Conservation (phyloP, 1,139 yeast species). For the Geotrichum phurueaensis region DNA sequence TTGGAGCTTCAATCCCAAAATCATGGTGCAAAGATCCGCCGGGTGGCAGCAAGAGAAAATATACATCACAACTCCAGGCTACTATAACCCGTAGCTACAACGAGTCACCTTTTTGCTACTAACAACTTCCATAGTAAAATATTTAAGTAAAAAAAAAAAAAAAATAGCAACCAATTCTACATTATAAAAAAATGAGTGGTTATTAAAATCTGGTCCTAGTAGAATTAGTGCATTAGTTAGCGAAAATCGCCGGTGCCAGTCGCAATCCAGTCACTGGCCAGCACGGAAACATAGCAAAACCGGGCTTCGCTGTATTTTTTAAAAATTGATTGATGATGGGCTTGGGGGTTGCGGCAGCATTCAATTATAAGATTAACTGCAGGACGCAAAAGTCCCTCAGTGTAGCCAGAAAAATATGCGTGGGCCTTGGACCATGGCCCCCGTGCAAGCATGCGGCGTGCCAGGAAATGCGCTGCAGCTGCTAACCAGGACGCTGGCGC, state of each 20-base stretch:
- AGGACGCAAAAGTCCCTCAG: conserved; percentile 75
- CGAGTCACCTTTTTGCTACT: too few relatives aligned
- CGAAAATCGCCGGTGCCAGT: background rate
- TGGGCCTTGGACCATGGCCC: conserved; percentile 91
- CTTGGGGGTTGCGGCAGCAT: conserved; percentile 63
- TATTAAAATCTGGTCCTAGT: too few relatives aligned
- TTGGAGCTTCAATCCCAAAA: too few relatives aligned
- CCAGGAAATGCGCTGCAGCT: conserved; percentile 84
- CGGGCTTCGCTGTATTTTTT: conserved; percentile 84
- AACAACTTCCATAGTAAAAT: too few relatives aligned
- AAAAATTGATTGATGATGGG: conserved; percentile 76
- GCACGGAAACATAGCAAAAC: conserved; percentile 71
- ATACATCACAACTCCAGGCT: too few relatives aligned
- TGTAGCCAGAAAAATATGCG: conserved; percentile 85
- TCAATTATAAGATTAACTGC: conserved; percentile 67
- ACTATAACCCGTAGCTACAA: too few relatives aligned
- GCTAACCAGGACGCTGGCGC: conserved; percentile 94
- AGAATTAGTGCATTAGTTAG: too few relatives aligned
- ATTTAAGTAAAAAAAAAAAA: too few relatives aligned
- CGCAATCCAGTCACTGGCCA: conserved; percentile 70
- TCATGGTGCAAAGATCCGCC: too few relatives aligned
- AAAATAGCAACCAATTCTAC: too few relatives aligned
- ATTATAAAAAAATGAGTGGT: too few relatives aligned
- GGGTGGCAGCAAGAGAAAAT: too few relatives aligned
- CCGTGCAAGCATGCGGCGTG: conserved; percentile 63